Conservation (phyloP, 371 early-diverging fungal genomes). For the Amoeboradix gromovi region DNA sequence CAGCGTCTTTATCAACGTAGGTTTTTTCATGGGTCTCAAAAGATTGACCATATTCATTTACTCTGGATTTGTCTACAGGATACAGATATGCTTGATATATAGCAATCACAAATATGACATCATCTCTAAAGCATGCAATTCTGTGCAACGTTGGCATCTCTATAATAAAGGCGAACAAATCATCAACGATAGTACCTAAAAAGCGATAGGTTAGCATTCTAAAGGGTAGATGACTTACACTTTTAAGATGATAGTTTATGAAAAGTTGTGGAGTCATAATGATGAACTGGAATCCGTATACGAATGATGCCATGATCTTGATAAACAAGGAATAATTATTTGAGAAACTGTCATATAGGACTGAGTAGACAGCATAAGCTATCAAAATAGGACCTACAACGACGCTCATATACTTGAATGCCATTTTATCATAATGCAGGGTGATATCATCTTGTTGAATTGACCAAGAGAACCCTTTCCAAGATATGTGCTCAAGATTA, state of each 20-base stretch:
- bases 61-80: conserved; percentile 44
- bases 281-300: conserved; percentile 42
- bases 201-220: conserved; percentile 66
- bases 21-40: background rate
- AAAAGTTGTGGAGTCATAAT: conserved; percentile 73
- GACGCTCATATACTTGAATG: conserved; percentile 52
- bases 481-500: background rate
- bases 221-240: conserved; percentile 75
- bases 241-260: conserved; percentile 68
- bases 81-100: conserved; percentile 61
- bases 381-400: conserved; percentile 42
- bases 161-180: conserved; percentile 69
- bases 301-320: conserved; percentile 49
- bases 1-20: background rate
- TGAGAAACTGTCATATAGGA: conserved; percentile 56
- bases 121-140: conserved; percentile 36
- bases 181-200: conserved; percentile 70
- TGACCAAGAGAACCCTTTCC: background rate
- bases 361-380: conserved; percentile 51
- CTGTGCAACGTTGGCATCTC: conserved; percentile 81
- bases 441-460: background rate
- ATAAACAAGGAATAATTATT: conserved; percentile 71
- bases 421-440: conserved; percentile 18
- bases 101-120: conserved; percentile 39
- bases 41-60: background rate